Conservation (phyloP, 495 filamentous ascomycete species). For the Aspergillus heteromorphus region DNA sequence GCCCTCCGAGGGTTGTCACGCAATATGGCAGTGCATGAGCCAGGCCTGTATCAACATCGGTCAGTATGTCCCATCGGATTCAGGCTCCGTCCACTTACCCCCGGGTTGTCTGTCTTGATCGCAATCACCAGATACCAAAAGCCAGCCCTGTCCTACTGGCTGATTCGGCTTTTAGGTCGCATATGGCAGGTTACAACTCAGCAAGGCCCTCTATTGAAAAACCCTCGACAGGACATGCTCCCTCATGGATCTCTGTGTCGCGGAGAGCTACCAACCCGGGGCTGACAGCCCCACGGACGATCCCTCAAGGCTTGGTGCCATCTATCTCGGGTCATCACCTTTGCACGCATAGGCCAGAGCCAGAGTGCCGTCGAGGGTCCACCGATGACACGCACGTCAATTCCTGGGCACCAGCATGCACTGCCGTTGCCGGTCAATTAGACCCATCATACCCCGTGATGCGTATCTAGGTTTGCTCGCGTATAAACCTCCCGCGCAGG, state of each 20-base stretch:
- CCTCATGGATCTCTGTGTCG: no score
- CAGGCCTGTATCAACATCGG: slow-evolving; percentile 23
- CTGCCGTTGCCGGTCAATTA: background rate
- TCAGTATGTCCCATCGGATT: background rate
- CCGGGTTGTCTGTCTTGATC: slow-evolving; percentile 49
- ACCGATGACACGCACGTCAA: background rate
- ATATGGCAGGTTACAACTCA: no score
- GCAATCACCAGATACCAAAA: slow-evolving; percentile 41
- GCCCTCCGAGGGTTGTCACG: slow-evolving; percentile 37
- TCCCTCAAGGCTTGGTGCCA: background rate
- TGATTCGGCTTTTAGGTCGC: no score
- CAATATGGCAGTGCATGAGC: slow-evolving; percentile 50
- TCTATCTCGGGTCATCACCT: background rate
- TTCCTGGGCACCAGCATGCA: no score
- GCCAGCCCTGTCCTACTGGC: no score
- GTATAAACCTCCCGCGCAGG: no score
- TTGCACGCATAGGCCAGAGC: background rate
- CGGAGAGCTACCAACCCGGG: no score
- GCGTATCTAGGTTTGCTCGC: no score
- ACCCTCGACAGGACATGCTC: no score
- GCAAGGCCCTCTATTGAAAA: no score
- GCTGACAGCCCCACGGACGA: background rate
- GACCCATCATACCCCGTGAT: no score
- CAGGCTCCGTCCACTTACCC: slow-evolving; percentile 4
- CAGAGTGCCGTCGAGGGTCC: background rate